phyloP scores from a whole-genome alignment of 495 filamentous ascomycete species.

The Aspergillus funiculosus region DNA sequence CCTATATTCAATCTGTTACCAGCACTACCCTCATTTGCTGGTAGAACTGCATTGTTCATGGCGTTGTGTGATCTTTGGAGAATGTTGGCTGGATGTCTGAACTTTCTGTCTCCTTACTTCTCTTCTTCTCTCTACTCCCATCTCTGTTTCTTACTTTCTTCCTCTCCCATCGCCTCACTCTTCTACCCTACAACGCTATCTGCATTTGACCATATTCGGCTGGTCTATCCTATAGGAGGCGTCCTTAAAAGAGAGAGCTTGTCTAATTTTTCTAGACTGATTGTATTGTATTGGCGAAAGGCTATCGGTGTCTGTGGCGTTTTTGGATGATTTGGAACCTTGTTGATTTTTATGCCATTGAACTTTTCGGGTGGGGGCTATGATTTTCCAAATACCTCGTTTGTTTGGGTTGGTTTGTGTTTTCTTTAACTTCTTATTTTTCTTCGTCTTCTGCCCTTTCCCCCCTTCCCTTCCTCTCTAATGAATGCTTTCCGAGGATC shows the following conservation, averaged over 20 bases:
- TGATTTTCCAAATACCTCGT: slow-evolving; percentile 13
- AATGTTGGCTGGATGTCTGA: slow-evolving; percentile 45
- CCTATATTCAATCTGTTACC: not conserved
- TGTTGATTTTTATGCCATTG: slow-evolving; percentile 11
- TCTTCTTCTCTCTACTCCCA: slow-evolving; percentile 26
- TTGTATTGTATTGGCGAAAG: slow-evolving; percentile 42
- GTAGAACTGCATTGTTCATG: slow-evolving; percentile 35
- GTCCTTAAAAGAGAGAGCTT: slow-evolving; percentile 31
- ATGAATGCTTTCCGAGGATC: slow-evolving; percentile 15
- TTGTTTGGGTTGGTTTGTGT: slow-evolving; percentile 15
- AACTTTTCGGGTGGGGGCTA: not conserved
- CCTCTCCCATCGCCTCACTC: slow-evolving; percentile 11
- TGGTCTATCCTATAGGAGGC: slow-evolving; percentile 30
- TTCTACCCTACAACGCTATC: slow-evolving; percentile 17
- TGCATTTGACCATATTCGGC: slow-evolving; percentile 28
- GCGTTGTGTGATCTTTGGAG: slow-evolving; percentile 41
- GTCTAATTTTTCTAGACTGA: slow-evolving; percentile 38
- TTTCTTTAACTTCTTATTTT: slow-evolving; percentile 13
- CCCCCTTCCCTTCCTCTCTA: slow-evolving; percentile 7
- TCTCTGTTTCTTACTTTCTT: slow-evolving; percentile 9
- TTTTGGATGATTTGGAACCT: slow-evolving; percentile 20
- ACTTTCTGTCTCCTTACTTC: slow-evolving; percentile 29
- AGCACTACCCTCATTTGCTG: slow-evolving; percentile 3
- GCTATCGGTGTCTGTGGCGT: slow-evolving; percentile 28
- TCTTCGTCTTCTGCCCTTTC: no score